A percentile compares a stretch with the other conserved stretches of the same genome.
phyloP scores from a whole-genome alignment of 2,329 filamentous ascomycete species.

The Trichophyton verrucosum region DNA sequence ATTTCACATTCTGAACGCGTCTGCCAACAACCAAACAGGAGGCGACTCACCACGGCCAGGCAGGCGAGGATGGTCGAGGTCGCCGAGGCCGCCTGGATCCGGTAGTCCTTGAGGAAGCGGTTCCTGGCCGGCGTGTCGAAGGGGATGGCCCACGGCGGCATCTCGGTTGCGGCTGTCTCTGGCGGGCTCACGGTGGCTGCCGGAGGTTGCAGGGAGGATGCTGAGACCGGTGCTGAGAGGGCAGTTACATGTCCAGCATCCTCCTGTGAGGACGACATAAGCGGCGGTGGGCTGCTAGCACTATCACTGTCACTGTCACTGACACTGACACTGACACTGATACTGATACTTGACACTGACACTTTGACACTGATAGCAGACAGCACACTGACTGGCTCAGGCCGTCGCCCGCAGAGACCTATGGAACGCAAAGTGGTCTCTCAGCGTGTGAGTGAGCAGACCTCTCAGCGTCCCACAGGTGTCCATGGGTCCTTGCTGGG shows the following conservation, averaged over 20 bases:
- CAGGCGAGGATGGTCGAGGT: conserved; percentile 35
- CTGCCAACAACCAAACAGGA: neutral
- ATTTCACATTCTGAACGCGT: neutral
- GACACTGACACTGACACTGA: no score
- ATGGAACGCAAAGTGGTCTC: conserved; percentile 43
- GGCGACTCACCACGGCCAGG: conserved; percentile 31
- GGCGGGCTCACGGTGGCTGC: conserved; percentile 19
- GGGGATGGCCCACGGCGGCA: conserved; percentile 22
- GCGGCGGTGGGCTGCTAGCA: neutral
- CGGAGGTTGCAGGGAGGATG: conserved; percentile 22
- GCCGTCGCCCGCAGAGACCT: conserved; percentile 34
- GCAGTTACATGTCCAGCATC: conserved; percentile 27
- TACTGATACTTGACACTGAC: no score
- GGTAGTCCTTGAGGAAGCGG: conserved; percentile 34
- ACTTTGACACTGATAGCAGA: no score
- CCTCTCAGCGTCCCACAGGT: conserved; percentile 40
- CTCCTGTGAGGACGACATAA: conserved; percentile 13
- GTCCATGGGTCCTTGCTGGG: conserved; percentile 24
- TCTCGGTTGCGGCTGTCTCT: conserved; percentile 18
- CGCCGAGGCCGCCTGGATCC: conserved; percentile 35
- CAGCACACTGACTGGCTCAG: neutral
- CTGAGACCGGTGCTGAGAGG: neutral
- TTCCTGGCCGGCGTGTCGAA: conserved; percentile 32
- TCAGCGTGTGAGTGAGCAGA: conserved; percentile 37
- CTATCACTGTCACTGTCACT: no score